Conservation (phyloP, 257 asterid genomes). For the Nyctanthes arbortristis region DNA sequence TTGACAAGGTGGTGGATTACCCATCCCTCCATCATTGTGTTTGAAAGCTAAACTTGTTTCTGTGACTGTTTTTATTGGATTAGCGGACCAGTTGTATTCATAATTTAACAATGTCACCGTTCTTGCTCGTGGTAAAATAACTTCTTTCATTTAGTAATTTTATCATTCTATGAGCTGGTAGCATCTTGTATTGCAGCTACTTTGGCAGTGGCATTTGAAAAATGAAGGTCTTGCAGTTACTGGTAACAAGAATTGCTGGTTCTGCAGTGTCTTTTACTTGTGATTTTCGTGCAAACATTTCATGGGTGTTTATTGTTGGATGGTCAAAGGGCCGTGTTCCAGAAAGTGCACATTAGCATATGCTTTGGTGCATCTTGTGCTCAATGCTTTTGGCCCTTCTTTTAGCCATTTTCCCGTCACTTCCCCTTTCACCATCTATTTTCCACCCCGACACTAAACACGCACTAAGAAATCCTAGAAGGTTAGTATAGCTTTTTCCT, state of each 20-base stretch:
- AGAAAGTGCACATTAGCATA: too few species aligned
- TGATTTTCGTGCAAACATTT: background rate
- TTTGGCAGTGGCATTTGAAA: background rate
- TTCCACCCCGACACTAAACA: too few species aligned
- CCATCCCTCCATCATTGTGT: slow-evolving; percentile 6
- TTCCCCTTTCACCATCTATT: too few species aligned
- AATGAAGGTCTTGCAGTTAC: background rate
- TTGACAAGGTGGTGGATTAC: slow-evolving; percentile 3
- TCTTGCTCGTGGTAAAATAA: background rate
- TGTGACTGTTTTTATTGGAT: slow-evolving; percentile 10
- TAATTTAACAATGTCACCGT: slow-evolving; percentile 6
- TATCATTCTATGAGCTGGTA: background rate
- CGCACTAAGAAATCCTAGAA: too few species aligned
- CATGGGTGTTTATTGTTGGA: background rate
- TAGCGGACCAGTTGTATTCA: background rate
- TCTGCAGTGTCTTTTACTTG: background rate
- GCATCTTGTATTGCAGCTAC: background rate
- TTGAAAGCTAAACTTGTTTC: background rate
- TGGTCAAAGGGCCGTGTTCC: background rate
- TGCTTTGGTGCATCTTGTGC: too few species aligned
- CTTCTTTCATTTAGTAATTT: background rate
- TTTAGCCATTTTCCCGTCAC: too few species aligned
- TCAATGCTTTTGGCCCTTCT: too few species aligned
- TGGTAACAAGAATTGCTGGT: background rate
- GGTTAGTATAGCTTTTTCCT: too few species aligned